Evolutionary conservation across 257 asterid genomes (phyloP).

Genomic region (Nicotiana tomentosiformis): DNA sequence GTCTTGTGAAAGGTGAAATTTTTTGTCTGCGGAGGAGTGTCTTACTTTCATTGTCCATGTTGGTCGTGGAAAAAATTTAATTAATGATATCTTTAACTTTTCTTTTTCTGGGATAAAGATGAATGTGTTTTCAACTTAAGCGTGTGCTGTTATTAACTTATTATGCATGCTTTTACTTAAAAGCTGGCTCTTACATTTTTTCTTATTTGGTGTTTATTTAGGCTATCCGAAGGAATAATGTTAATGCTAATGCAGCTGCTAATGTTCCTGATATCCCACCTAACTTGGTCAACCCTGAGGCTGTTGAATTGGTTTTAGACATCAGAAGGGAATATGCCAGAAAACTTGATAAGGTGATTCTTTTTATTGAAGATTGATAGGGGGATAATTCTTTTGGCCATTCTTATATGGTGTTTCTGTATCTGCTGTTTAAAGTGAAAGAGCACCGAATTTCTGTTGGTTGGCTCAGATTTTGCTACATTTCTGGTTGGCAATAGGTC

Average conservation of each 20-base stretch:
- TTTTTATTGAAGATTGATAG: neutral
- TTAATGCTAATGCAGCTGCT: constrained; percentile 20
- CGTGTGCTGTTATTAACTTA: neutral
- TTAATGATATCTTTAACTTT: neutral
- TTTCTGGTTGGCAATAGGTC: neutral
- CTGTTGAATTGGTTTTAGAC: constrained; percentile 50
- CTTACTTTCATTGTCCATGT: neutral
- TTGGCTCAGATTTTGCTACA: neutral
- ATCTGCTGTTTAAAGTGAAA: neutral
- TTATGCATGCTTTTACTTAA: neutral
- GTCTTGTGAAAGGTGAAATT: neutral
- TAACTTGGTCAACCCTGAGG: constrained; percentile 40
- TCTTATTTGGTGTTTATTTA: constrained; percentile 20
- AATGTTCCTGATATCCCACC: constrained; percentile 38
- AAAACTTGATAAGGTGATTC: constrained; percentile 65
- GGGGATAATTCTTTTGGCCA: constrained; percentile 7
- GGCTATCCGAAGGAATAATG: constrained; percentile 49
- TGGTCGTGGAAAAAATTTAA: neutral
- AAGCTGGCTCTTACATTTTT: constrained; percentile 7
- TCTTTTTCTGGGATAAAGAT: neutral
- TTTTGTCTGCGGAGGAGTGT: neutral
- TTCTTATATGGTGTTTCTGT: neutral
- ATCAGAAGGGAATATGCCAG: constrained; percentile 64
- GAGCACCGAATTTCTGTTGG: neutral
- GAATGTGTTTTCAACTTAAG: neutral